These are phyloP conservation scores for Eucalyptus fibrosa DNA, from an alignment of 345 rosid genomes.

Conservation along the genomic window DNA sequence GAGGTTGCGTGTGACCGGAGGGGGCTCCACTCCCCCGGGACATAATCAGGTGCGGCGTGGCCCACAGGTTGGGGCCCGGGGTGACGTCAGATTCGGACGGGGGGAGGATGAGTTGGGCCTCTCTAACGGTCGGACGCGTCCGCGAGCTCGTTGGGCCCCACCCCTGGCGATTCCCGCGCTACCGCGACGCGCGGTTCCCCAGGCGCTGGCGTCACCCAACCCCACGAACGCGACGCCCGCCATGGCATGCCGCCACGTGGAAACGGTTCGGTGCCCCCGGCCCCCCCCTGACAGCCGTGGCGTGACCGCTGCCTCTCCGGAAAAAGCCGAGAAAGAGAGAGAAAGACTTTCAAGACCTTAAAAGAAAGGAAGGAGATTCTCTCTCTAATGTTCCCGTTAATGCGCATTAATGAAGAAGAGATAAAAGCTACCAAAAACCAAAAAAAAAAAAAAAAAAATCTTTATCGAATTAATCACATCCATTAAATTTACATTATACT, in stretches of 20 bases:
- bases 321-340: neutral
- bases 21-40: neutral
- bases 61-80: neutral
- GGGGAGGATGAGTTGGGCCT: neutral
- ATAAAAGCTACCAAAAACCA: neutral
- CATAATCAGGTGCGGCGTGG: neutral
- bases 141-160: neutral
- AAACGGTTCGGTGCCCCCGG: neutral
- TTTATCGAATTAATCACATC: neutral
- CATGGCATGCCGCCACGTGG: neutral
- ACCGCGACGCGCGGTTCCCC: conserved; percentile 3
- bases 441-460: too few relatives aligned
- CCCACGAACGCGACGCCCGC: neutral
- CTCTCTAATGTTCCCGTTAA: neutral
- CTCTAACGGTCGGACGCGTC: conserved; percentile 26
- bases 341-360: neutral
- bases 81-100: conserved; percentile 1
- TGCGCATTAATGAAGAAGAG: neutral
- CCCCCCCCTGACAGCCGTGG: neutral
- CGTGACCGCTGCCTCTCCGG: neutral
- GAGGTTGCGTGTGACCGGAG: neutral
- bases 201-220: neutral
- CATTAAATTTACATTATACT: rapidly evolving
- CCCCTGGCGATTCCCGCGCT: neutral
- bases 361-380: neutral